phyloP scores from a whole-genome alignment of 805 yeast species.

The Ogataea naganishii region DNA sequence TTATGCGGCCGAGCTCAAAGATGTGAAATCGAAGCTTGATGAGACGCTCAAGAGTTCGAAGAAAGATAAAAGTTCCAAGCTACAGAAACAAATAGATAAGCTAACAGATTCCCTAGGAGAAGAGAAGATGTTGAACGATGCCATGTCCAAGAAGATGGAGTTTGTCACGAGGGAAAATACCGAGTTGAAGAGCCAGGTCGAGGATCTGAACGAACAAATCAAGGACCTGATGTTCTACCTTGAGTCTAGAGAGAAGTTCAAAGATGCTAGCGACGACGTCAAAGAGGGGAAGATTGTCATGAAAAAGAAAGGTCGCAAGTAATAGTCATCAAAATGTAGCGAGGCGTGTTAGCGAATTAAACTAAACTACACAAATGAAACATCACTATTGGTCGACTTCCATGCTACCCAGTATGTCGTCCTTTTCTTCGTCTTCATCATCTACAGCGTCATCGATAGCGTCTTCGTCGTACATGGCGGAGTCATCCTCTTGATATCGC shows the following conservation, averaged over 20 bases:
- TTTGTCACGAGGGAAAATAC: constrained; percentile 23
- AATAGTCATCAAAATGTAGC: constrained; percentile 8
- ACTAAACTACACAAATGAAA: no score
- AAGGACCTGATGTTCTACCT: constrained; percentile 75
- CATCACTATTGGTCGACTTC: no score
- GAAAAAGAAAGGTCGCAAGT: constrained; percentile 6
- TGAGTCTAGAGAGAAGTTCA: constrained; percentile 64
- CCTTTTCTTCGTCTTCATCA: constrained; percentile 9
- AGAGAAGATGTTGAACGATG: constrained; percentile 36
- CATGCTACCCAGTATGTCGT: no score
- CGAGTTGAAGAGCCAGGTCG: constrained; percentile 28
- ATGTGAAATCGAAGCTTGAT: constrained; percentile 18
- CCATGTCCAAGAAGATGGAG: constrained; percentile 31
- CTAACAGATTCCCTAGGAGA: constrained; percentile 22
- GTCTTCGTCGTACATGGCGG: constrained; percentile 23
- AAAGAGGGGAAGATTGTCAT: constrained; percentile 61
- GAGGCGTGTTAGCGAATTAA: no score
- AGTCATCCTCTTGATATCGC: constrained; percentile 17
- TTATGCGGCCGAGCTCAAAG: constrained; percentile 19
- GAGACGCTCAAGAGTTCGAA: constrained; percentile 23
- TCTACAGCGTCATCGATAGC: constrained; percentile 28
- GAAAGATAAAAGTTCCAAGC: constrained; percentile 3
- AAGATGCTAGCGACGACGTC: constrained; percentile 63
- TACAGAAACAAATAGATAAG: constrained; percentile 1
- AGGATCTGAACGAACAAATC: constrained; percentile 52